Evolutionary conservation across 2,329 filamentous ascomycete genomes (phyloP), one percentile per base, ranked within the genome.

Genomic region (Monosporascus ibericus): DNA sequence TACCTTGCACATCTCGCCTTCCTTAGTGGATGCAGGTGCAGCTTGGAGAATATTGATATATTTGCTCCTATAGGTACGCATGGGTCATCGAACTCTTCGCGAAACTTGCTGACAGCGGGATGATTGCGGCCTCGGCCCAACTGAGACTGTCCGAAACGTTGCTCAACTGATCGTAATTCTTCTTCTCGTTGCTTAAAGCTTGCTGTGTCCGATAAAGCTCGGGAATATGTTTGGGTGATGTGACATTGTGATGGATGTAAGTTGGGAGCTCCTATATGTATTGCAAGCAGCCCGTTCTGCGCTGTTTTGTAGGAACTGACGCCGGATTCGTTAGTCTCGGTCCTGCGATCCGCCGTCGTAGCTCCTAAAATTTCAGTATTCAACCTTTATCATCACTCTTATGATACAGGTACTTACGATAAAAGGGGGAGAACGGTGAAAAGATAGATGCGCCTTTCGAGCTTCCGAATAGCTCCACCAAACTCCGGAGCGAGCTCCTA

Each of bases 31-130:
- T 18, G 24, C 1, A 70, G 55, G 48, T 72, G 67, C 0, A 77
- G 55, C 37, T 64, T 72, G 5, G 65, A 60, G 37, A 72, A 59
- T 30, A 75, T 56, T 14, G 70, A 72, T 9, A 54, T 58, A 47
- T 60, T 64, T 6, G 52, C 52, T 7, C 40, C 54, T 27, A 30
- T 49, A 22, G 53, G 50, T 15, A 53, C 27, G 44, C 52, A 57
- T 6, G 57, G 44, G 5, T 60, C 58, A 17, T 68, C 58, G 48
- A 75, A 70, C 5, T 74, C 66, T 53, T 78, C 74, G 9, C 59
- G 65, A 57, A 77, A 77, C 20, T 65, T 72, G 55, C 71, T 75
- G 46, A 56, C 56, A 1, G 70, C 52, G 11, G 62, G 64, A n/a
- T 55, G 50, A 2, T 60, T 60, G 2, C 59, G 62, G 37, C 67